Percentiles rank a stretch among this genome's conserved stretches.
Conservation (phyloP, 1,139 yeast species). For the Geotrichum europaeum region DNA sequence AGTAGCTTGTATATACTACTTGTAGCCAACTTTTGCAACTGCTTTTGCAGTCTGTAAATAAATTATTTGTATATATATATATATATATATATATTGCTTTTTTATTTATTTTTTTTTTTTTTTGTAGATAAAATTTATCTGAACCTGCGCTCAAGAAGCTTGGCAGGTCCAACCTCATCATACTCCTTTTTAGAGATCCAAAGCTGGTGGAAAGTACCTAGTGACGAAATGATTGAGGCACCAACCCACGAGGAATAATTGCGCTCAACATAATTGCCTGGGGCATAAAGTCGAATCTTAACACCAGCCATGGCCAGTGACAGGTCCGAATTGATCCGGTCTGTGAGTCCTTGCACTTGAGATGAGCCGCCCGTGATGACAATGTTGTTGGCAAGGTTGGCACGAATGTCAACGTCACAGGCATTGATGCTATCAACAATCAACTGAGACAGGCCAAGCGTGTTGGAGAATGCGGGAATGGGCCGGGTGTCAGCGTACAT, state of each 20-base stretch:
- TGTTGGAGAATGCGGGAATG: conserved; percentile 15
- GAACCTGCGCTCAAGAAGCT: conserved; percentile 41
- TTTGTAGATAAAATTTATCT: no score
- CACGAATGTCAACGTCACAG: conserved; percentile 83
- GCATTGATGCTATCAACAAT: conserved; percentile 57
- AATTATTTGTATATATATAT: neutral
- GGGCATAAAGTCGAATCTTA: conserved; percentile 80
- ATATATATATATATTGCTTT: no score
- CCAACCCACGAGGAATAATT: conserved; percentile 92
- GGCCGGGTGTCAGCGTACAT: conserved; percentile 18
- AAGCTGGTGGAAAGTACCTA: conserved; percentile 94
- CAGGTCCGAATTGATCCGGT: conserved; percentile 70
- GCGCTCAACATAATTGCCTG: conserved; percentile 80
- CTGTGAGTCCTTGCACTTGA: conserved; percentile 80
- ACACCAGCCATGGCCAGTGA: conserved; percentile 78
- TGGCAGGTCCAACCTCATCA: conserved; percentile 84
- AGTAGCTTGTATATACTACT: no score
- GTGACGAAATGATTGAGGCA: conserved; percentile 82
- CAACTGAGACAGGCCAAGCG: conserved; percentile 60
- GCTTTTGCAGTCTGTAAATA: neutral
- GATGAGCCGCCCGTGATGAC: conserved; percentile 89
- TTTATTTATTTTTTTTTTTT: no score
- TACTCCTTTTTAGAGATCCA: conserved; percentile 93
- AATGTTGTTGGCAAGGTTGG: conserved; percentile 86
- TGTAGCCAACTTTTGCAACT: no score